Evolutionary conservation across 257 asterid species (phyloP).

Genomic region (Schizonepeta tenuifolia): DNA sequence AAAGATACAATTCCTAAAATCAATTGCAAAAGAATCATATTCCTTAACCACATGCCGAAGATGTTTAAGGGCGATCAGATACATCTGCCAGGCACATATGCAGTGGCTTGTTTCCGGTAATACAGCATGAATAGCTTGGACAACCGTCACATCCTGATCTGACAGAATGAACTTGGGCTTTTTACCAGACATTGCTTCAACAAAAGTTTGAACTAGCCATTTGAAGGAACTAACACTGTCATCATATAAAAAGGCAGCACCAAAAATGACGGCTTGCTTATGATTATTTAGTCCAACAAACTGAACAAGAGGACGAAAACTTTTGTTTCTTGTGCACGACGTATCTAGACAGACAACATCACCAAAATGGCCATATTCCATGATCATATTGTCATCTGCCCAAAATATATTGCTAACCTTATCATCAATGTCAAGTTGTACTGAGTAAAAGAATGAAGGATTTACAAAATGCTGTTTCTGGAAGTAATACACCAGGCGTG

Average conservation of each 20-base stretch:
- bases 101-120: constrained; percentile 62
- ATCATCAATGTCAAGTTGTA: constrained; percentile 59
- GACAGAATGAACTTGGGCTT: constrained; percentile 61
- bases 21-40: constrained; percentile 42
- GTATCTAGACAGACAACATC: constrained; percentile 67
- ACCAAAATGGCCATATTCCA: constrained; percentile 59
- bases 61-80: constrained; percentile 58
- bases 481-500: constrained; percentile 53
- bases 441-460: constrained; percentile 55
- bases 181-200: constrained; percentile 54
- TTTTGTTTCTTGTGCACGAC: constrained; percentile 44
- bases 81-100: constrained; percentile 63
- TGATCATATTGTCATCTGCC: constrained; percentile 63
- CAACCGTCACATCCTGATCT: constrained; percentile 63
- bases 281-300: constrained; percentile 62
- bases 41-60: constrained; percentile 50
- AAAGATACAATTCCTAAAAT: constrained; percentile 54
- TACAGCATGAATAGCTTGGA: constrained; percentile 63
- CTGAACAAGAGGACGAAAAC: constrained; percentile 55
- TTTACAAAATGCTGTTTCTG: constrained; percentile 60
- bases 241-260: constrained; percentile 64
- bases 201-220: constrained; percentile 61
- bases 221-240: constrained; percentile 57
- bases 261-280: constrained; percentile 53
- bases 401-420: constrained; percentile 67